Percentiles rank a stretch among this genome's conserved stretches.
phyloP scores from a whole-genome alignment of 768 basidiomycete species.

The Hirschioporus abietinus region DNA sequence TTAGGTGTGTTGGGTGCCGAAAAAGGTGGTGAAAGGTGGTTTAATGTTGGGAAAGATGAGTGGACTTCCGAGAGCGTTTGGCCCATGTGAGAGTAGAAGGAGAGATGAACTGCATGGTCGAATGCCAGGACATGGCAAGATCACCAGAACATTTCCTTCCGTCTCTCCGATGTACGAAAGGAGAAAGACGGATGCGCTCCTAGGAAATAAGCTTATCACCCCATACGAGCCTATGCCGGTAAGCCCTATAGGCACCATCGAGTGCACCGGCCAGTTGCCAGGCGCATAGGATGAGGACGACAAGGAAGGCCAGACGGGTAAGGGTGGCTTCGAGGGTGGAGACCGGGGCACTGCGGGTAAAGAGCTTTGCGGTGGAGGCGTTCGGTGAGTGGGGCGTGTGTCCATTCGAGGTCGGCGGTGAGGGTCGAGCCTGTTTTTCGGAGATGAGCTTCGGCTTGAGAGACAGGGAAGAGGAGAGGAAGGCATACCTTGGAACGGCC shows the following conservation, averaged over 20 bases:
- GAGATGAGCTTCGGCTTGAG: slow-evolving; percentile 3
- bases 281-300: slow-evolving; percentile 51
- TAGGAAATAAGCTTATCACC: slow-evolving; percentile 73
- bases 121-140: no score
- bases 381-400: slow-evolving; percentile 74
- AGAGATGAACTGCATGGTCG: no score
- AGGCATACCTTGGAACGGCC: slow-evolving; percentile 67
- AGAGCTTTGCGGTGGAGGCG: slow-evolving; percentile 71
- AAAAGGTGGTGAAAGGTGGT: not conserved
- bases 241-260: slow-evolving; percentile 65
- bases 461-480: slow-evolving; percentile 10
- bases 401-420: slow-evolving; percentile 62
- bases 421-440: slow-evolving; percentile 51
- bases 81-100: no score
- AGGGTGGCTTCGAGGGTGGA: slow-evolving; percentile 62
- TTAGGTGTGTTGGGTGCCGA: not conserved
- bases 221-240: slow-evolving; percentile 72
- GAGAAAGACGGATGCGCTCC: not conserved
- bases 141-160: no score
- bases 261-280: slow-evolving; percentile 58
- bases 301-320: slow-evolving; percentile 52
- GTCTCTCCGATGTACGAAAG: not conserved
- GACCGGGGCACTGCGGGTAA: slow-evolving; percentile 67
- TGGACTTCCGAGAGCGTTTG: not conserved
- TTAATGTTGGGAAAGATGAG: not conserved